Evolutionary conservation across 192 early-diverging fungal species (phyloP), one percentile per base, ranked within the genome.

Genomic region (Backusella circina): DNA sequence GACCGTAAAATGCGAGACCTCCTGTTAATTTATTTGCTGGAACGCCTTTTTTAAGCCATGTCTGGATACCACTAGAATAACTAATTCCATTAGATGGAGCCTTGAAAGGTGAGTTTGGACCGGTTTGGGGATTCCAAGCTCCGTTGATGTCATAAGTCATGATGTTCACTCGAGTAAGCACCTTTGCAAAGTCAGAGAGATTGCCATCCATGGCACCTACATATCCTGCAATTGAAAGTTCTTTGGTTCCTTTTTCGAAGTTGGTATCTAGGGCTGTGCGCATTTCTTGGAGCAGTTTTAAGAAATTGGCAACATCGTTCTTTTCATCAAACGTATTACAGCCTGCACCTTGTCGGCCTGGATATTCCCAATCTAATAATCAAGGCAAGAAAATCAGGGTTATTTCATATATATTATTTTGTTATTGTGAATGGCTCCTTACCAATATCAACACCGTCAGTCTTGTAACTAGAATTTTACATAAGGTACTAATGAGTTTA

Each of bases 371-470:
- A 35, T 64, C 76, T 77, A 50, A 36, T 39, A 23, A 18, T 54
- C 39, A 65, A 31, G 10, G 5, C 16, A 57, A 70, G 23, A 38
- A 21, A 69, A 36, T 36, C 15, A 44, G 7, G 31, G 7, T 26
- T 47, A 44, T 61, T n/a, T 23, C 5, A 36, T 1, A n/a, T 9
- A 54, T 28, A 23, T 41, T 41, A 15, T 21, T 2, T 39, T 35
- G 21, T 23, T 18, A 16, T 21, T 51, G 15, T 0, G 10, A 44
- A 23, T 30, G 10, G 7, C 1, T 61, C 10, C 54, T 61, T 72
- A 73, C 93, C 93, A 73, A 94, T 82, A 76, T 94, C 93, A 70
- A 91, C 85, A 71, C 93, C 93, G 83, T 93, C 91, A 1, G 92
- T 77, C 13, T 83, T 74, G 70, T 85, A 89, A 1, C 67, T 68